Percentiles rank a stretch among this genome's conserved stretches.
Conservation (phyloP, 345 rosid species). For the Eucalyptus sp. region DNA sequence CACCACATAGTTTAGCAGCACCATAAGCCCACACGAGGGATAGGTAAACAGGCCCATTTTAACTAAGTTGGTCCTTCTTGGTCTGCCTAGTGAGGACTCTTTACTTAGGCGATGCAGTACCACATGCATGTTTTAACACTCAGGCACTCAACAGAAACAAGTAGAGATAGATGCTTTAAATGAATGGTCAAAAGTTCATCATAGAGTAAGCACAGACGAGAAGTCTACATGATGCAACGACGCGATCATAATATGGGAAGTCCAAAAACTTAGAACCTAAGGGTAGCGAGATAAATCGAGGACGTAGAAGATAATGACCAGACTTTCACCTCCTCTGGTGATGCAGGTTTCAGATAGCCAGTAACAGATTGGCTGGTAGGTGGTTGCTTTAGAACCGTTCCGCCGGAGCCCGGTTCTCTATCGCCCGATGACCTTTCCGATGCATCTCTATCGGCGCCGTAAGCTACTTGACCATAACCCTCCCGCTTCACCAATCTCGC, state of each 20-base stretch:
- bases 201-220: neutral
- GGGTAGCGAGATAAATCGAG: neutral
- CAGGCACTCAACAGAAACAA: neutral
- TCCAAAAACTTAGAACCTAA: neutral
- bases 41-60: neutral
- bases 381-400: constrained; percentile 34
- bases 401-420: constrained; percentile 5
- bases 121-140: neutral
- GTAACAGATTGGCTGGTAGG: constrained; percentile 55
- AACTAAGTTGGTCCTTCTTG: neutral
- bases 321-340: constrained; percentile 53
- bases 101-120: neutral
- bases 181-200: neutral
- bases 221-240: neutral
- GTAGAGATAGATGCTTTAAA: neutral
- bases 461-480: neutral
- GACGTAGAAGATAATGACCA: neutral
- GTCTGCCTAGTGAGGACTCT: neutral
- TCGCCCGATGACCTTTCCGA: constrained; percentile 4
- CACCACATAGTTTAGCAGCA: neutral
- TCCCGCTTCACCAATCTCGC: constrained; percentile 8
- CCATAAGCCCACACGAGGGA: neutral
- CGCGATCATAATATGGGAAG: neutral
- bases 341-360: constrained; percentile 47
- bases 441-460: neutral